phyloP scores from a whole-genome alignment of 2,329 filamentous ascomycete species.

The Talaromyces sp. region DNA sequence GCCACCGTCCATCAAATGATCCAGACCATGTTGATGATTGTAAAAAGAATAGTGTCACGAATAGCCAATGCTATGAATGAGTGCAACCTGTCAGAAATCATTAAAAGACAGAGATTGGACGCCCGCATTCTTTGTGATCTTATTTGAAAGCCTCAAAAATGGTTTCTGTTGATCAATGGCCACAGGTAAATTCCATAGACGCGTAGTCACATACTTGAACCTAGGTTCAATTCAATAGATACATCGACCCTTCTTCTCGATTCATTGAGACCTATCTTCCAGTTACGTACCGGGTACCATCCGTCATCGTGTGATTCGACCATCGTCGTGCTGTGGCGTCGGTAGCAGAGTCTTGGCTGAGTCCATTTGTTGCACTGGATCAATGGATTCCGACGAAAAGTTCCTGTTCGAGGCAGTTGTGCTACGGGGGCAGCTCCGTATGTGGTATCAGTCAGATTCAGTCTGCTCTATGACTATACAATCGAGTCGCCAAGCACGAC shows the following conservation, averaged over 20 bases:
- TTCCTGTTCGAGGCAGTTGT: neutral
- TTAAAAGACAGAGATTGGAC: neutral
- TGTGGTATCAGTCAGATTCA: constrained; percentile 1
- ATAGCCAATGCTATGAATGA: neutral
- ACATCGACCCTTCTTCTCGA: neutral
- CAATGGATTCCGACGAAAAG: neutral
- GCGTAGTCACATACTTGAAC: neutral
- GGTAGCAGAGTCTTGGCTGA: neutral
- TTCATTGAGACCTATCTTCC: neutral
- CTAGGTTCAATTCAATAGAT: neutral
- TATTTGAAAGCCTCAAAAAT: neutral
- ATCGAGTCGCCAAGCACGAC: neutral
- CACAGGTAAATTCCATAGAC: neutral
- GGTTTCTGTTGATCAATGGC: neutral
- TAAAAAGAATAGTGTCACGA: neutral
- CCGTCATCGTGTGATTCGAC: neutral
- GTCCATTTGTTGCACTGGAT: constrained; percentile 1
- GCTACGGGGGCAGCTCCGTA: neutral
- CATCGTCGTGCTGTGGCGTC: neutral
- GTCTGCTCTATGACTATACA: neutral
- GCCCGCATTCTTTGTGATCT: neutral
- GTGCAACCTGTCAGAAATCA: neutral
- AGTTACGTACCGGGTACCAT: neutral
- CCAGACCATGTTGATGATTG: neutral
- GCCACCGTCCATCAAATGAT: neutral